Percentiles rank a stretch among this genome's conserved stretches.
Conservation (phyloP, 208 protist genomes). For the Trypanosoma theileri region DNA sequence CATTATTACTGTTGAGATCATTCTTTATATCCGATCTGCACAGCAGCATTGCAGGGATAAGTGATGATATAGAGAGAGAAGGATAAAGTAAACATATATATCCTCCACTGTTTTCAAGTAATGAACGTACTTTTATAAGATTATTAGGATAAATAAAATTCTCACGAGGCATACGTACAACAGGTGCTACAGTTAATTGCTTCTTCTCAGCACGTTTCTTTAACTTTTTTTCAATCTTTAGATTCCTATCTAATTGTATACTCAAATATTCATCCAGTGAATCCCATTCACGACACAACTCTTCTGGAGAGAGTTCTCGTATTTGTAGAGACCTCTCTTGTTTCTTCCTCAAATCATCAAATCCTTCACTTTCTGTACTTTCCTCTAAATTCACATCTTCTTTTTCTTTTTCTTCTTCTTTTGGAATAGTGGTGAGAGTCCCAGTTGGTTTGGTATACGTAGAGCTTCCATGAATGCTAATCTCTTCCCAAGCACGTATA, state of each 20-base stretch:
- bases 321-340: background rate
- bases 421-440: no score
- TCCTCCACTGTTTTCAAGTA: constrained; percentile 1
- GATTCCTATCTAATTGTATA: background rate
- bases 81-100: background rate
- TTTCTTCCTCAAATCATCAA: no score
- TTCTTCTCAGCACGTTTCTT: background rate
- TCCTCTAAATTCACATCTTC: background rate
- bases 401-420: background rate
- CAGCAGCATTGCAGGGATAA: background rate
- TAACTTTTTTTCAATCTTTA: background rate
- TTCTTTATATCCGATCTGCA: background rate
- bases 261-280: constrained; percentile 3
- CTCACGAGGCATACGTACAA: background rate
- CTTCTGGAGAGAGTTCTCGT: background rate
- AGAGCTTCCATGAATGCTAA: no score
- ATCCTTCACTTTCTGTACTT: background rate
- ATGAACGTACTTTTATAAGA: no score
- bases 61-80: background rate
- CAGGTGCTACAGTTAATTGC: background rate
- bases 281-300: background rate
- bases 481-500: no score
- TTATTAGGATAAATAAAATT: constrained; percentile 9
- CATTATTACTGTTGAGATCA: background rate
- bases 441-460: no score